phyloP scores from a whole-genome alignment of 768 basidiomycete genomes.

The Coprinellus micaceus region DNA sequence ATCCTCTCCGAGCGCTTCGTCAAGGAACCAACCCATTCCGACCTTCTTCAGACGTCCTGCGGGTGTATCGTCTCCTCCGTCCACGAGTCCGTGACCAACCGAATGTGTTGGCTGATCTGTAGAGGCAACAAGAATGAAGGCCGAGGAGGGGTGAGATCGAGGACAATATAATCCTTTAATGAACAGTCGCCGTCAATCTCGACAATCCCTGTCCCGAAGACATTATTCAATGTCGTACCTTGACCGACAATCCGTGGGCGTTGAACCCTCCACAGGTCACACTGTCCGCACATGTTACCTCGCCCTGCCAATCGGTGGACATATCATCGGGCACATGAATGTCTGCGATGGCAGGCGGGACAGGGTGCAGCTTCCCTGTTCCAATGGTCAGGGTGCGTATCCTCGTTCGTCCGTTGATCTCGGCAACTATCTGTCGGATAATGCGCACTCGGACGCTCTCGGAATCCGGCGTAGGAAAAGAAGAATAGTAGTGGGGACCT shows the following conservation, averaged over 20 bases:
- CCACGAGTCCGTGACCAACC: constrained; percentile 54
- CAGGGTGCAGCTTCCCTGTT: constrained; percentile 40
- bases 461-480: constrained; percentile 2
- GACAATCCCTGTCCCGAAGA: not conserved
- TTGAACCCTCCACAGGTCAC: constrained; percentile 43
- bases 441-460: constrained; percentile 23
- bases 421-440: constrained; percentile 42
- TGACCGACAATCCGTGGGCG: constrained; percentile 41
- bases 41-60: constrained; percentile 26
- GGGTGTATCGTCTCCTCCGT: constrained; percentile 34
- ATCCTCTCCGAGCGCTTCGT: constrained; percentile 23
- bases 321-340: constrained; percentile 23
- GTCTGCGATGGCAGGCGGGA: constrained; percentile 22
- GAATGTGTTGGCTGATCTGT: constrained; percentile 48
- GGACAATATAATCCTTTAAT: constrained; percentile 51
- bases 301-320: constrained; percentile 54
- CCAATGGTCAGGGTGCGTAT: constrained; percentile 38
- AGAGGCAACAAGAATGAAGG: constrained; percentile 38
- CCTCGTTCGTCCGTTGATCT: constrained; percentile 35
- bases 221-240: constrained; percentile 34
- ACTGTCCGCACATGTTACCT: constrained; percentile 38
- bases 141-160: constrained; percentile 45
- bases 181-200: not conserved
- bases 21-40: constrained; percentile 12
- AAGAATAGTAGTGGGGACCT: not conserved